These are phyloP conservation scores for Nicotiana tabacum DNA, from an alignment of 257 asterid species.

Conservation along the genomic window DNA sequence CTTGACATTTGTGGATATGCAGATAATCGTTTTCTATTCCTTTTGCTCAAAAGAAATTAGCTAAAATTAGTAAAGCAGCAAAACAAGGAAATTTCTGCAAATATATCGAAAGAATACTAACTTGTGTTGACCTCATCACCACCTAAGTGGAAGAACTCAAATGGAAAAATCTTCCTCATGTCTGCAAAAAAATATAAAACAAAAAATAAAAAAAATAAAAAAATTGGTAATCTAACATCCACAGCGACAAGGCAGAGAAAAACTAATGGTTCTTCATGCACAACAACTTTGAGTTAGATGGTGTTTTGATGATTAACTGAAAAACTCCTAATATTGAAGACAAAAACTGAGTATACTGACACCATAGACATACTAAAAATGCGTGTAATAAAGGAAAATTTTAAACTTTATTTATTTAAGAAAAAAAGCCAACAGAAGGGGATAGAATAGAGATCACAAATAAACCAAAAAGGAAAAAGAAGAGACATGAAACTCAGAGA, in stretches of 20 bases:
- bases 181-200: conserved; percentile 35
- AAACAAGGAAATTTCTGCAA: neutral
- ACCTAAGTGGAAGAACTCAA: conserved; percentile 85
- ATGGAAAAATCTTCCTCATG: conserved; percentile 80
- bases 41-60: neutral
- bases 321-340: neutral
- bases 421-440: too few relatives aligned
- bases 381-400: too few relatives aligned
- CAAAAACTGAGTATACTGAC: too few relatives aligned
- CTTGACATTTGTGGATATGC: neutral
- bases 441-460: too few relatives aligned
- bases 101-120: conserved; percentile 12
- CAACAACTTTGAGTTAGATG: neutral
- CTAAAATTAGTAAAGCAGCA: neutral
- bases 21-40: neutral
- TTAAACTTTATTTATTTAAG: too few relatives aligned
- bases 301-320: neutral
- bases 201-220: too few relatives aligned
- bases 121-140: conserved; percentile 98
- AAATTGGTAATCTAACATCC: conserved; percentile 13
- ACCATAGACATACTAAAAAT: too few relatives aligned
- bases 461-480: too few relatives aligned
- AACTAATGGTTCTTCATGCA: neutral
- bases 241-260: conserved; percentile 7
- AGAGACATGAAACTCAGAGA: too few relatives aligned